Evolutionary conservation across 306 rosid genomes (phyloP).

Genomic region (Comarum palustre): DNA sequence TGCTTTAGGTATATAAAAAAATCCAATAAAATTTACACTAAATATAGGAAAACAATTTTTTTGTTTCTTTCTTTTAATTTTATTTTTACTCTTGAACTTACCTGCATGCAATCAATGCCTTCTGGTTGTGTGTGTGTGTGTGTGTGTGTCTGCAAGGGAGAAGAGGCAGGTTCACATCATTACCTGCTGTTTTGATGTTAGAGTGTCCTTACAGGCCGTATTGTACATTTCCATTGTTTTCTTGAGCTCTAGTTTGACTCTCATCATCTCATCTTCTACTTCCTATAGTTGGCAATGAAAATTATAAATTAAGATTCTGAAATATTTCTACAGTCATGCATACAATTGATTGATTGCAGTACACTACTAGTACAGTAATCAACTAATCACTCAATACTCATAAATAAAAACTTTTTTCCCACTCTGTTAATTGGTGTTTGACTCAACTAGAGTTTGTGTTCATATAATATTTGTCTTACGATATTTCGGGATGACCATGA

Average conservation of each 20-base stretch:
- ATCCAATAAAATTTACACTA: not conserved
- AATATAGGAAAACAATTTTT: too few relatives aligned
- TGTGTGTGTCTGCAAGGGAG: not conserved
- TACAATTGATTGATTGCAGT: not conserved
- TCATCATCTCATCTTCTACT: conserved; percentile 76
- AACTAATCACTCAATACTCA: not conserved
- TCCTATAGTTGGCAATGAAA: conserved; percentile 38
- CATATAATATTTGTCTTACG: conserved; percentile 27
- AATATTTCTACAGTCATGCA: not conserved
- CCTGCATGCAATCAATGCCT: too few relatives aligned
- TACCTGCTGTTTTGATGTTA: conserved; percentile 65
- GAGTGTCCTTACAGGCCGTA: conserved; percentile 78
- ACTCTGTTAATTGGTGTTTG: not conserved
- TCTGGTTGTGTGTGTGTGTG: not conserved
- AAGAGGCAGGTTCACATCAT: not conserved
- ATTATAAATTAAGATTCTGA: not conserved
- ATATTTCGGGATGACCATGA: conserved; percentile 28
- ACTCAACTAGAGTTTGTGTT: not conserved
- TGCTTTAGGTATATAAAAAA: conserved; percentile 44
- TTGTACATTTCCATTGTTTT: conserved; percentile 84
- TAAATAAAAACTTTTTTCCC: not conserved
- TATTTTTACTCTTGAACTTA: too few relatives aligned
- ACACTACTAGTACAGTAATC: not conserved
- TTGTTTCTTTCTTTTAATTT: too few relatives aligned
- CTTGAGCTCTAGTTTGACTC: conserved; percentile 69